Conservation (phyloP, 139 green algal genomes). For the Chlorella vulgaris region DNA sequence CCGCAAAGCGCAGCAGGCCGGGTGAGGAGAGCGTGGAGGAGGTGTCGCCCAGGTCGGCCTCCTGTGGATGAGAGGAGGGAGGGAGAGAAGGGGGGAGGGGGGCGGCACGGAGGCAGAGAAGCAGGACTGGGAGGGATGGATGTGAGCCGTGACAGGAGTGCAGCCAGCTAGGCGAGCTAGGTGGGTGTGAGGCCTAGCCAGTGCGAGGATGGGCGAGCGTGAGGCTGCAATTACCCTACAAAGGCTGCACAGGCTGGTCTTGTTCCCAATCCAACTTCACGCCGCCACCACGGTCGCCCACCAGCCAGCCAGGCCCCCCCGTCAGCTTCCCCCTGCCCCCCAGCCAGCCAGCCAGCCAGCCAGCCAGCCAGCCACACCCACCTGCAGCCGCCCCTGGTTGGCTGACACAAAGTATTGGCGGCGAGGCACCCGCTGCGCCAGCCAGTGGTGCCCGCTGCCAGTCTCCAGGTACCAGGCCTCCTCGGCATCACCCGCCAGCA, state of each 20-base stretch:
- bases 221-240: neutral
- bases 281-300: too few species aligned
- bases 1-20: conserved; percentile 7
- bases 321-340: neutral
- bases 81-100: too few species aligned
- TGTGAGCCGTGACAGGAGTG: neutral
- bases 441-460: conserved; percentile 32
- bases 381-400: conserved; percentile 36
- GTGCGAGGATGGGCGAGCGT: neutral
- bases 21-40: conserved; percentile 5
- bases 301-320: neutral
- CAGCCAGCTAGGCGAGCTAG: too few species aligned
- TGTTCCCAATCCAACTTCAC: too few species aligned
- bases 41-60: conserved; percentile 8
- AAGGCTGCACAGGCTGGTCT: neutral
- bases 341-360: neutral
- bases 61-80: neutral
- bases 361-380: neutral
- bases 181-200: neutral
- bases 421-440: conserved; percentile 30
- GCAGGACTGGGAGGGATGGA: too few species aligned
- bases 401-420: conserved; percentile 9
- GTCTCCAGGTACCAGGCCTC: conserved; percentile 32
- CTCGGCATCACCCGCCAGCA: conserved; percentile 15
- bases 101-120: too few species aligned